phyloP scores from a whole-genome alignment of 441 rosid species.

The Aleurites moluccanus region DNA sequence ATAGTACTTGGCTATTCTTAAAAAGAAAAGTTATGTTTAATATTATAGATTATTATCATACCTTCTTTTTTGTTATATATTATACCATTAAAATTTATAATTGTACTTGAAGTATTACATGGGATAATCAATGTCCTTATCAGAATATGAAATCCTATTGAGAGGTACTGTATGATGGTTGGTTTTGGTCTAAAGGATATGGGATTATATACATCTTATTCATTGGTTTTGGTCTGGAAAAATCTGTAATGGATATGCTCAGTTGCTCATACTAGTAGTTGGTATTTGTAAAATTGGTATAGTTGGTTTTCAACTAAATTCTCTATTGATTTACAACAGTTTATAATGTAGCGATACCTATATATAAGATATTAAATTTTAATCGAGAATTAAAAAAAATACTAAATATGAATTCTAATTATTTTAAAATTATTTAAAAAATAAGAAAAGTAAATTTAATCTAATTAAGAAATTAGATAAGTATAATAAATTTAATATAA shows the following conservation, averaged over 20 bases:
- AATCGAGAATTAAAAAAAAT: too few species aligned
- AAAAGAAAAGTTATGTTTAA: too few species aligned
- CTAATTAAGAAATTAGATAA: too few species aligned
- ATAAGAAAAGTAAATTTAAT: too few species aligned
- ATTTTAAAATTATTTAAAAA: too few species aligned
- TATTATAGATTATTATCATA: not conserved
- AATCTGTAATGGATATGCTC: not conserved
- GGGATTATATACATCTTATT: not conserved
- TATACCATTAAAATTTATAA: not conserved
- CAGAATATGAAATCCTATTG: too few species aligned
- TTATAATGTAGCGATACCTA: too few species aligned
- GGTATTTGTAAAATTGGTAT: not conserved
- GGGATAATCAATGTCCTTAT: not conserved
- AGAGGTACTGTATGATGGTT: not conserved
- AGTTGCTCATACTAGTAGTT: not conserved
- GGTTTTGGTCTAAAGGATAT: not conserved
- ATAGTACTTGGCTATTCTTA: not conserved
- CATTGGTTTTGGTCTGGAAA: not conserved
- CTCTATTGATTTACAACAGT: conserved; percentile 41
- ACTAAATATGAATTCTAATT: too few species aligned
- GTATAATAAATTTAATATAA: too few species aligned
- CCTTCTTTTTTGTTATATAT: not conserved
- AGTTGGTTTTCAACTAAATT: conserved; percentile 17
- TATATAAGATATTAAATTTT: too few species aligned
- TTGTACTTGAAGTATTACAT: not conserved